Base-by-base conservation (phyloP, 805 yeast genomes). In the Candida ficus region DNA sequence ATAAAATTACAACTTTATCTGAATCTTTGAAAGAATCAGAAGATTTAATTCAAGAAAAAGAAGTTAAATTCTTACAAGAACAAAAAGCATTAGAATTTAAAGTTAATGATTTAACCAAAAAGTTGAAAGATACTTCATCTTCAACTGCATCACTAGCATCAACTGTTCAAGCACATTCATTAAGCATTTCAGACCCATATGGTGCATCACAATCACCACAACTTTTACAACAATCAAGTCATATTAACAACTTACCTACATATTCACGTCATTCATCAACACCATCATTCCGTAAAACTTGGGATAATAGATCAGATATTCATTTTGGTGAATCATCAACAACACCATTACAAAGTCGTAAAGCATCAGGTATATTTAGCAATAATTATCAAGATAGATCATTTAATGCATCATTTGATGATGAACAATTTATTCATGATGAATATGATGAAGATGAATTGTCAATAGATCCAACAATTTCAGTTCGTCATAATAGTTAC, bases 321-420 rank as follows among this genome's bases (percentile, higher is more conserved):
- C 62, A 60, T 33, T 48, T 73, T 38, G 78, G 76, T 7, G 78
- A 75, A 47, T 66, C 77, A 1, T 68, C 77, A 6, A 55, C 52
- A 4, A 71, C 80, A 0, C 77, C 77, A 7, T 53, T 60, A n/a
- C 55, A 50, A 21, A 50, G 55, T 38, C 46, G 58, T 10, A 56
- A 56, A 45, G 18, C 54, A 10, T 52, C 56, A 7, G 35, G 33
- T 6, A 9, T 39, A 9, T 41, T 29, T 30, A 38, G 13, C 18
- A 25, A 16, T 21, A 23, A 17, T 23, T 9, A 16, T 7, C 20
- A 18, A n/a, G 35, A 33, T 16, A 50, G 38, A 7, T 50, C 47
- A 32, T 46, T 45, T 19, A 43, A n/a, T 4, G n/a, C 20, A 6
- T 22, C 41, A n/a, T 21, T 35, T n/a, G 48, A 39, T 23, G 36